Evolutionary conservation across 768 basidiomycete species (phyloP), one percentile per base, ranked within the genome.

Genomic region (Rhodotorula taiwanensis): DNA sequence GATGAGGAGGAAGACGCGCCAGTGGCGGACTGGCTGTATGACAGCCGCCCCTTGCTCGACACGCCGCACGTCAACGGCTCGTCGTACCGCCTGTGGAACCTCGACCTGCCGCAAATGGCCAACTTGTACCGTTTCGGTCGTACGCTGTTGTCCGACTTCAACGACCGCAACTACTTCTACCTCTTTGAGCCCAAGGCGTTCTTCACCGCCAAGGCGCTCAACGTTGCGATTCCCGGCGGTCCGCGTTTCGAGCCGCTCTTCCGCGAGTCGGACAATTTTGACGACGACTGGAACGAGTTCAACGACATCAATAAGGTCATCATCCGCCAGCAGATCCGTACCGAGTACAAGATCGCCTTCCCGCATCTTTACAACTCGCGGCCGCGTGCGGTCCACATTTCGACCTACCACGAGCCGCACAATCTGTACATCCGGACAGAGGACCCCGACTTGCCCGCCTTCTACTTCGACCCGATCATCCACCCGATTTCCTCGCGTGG

Each of bases 221-320:
- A 93, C 77, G 85, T 93, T 83, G 91, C 92, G 53, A 94, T 95
- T 70, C 95, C 95, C 0, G 95, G 94, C 60, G 95, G 95, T 52
- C 95, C 95, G 4, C 95, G 97, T 76, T 99, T 98, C 67, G 95
- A 99, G 79, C 95, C 94, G 21, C 79, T 99, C 31, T 79, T 91
- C 76, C 83, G 94, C 52, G 95, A 99, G 72, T 91, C 93, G 86
- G 95, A 98, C 73, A 81, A 86, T 18, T 97, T 90, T 70, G 95
- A 99, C 73, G 95, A 98, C 75, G 95, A 99, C 74, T 75, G 75
- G 75, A 75, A 75, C 71, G 73, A 74, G 60, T 99, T 99, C 73
- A 99, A 99, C 75, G 95, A 99, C 74, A 95, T 98, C 77, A 93
- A 95, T 79, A 99, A 99, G 77, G 88, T 99, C 73, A 94, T 99